Base-by-base conservation (phyloP, 371 early-diverging fungal genomes). In the Coemansia sp. region DNA sequence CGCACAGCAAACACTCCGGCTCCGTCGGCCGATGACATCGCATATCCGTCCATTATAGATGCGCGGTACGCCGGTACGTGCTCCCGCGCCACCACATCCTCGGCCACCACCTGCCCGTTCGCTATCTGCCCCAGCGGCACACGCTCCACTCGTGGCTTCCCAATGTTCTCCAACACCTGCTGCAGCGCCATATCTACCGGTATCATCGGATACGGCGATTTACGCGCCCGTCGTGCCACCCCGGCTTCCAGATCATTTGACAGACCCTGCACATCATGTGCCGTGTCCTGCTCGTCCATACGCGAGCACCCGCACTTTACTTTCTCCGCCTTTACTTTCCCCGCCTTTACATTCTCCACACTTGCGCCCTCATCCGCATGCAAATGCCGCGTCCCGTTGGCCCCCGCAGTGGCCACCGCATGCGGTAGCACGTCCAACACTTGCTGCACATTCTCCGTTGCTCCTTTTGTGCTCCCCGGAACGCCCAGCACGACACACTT, bases 31-130 rank as follows among this genome's bases (percentile, higher is more conserved):
- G 89, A 90, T 66, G 88, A 75, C 22, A 95, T 91, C 6, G 95
- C 95, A 79, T 97, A 97, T 2, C 97, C 97, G 80, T 97, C 97
- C 21, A 97, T 88, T 21, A 92, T 85, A 0, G 93, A 90, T 4
- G 95, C 95, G 0, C 89, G 84, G 65, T 90, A 95, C 3, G 84
- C 91, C 11, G 97, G 97, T 1, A 95, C 93, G 59, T 87, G 81
- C 59, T 92, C 92, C 5, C 69, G 64, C 0, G 93, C 88, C 0
- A 82, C 47, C 0, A 93, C 88, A 68, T 93, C 91, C 67, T 87
- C 82, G 4, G 94, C 93, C 26, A 95, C 66, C 3, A 92, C 85
- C 48, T 83, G 82, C 0, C 92, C 92, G 14, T 84, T 69, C 26
- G 88, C 64, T 0, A 77, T 62, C 31, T 80, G 80, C 26, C 81